phyloP scores from a whole-genome alignment of 352 stramenopile genomes.

The Pilasporangium apinafurcum region DNA sequence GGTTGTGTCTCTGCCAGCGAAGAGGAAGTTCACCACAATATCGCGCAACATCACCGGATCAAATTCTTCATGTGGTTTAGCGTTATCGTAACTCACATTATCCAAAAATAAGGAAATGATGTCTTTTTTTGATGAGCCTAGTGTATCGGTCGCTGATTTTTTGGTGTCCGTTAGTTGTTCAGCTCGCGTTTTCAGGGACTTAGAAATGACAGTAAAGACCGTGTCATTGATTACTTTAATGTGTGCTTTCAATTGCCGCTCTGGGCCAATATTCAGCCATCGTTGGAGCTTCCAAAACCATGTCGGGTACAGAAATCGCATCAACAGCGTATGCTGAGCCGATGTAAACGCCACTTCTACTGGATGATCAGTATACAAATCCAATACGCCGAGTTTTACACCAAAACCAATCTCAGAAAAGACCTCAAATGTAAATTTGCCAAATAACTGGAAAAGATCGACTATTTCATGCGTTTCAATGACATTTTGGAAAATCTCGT shows the following conservation, averaged over 20 bases:
- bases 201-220: constrained; percentile 24
- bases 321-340: constrained; percentile 11
- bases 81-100: constrained; percentile 8
- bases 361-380: too few relatives aligned
- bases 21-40: constrained; percentile 64
- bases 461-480: neutral
- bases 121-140: constrained; percentile 1
- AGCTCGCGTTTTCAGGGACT: constrained; percentile 19
- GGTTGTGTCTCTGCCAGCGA: constrained; percentile 67
- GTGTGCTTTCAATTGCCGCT: constrained; percentile 20
- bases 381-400: constrained; percentile 12
- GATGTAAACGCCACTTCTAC: constrained; percentile 28
- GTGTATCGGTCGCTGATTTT: constrained; percentile 1
- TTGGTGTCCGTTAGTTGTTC: neutral
- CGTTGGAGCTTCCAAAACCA: constrained; percentile 35
- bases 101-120: constrained; percentile 17
- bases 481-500: constrained; percentile 16
- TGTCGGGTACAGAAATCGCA: constrained; percentile 27
- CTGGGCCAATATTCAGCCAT: constrained; percentile 30
- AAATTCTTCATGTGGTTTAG: constrained; percentile 1
- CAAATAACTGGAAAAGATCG: constrained; percentile 1
- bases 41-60: constrained; percentile 35
- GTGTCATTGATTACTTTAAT: constrained; percentile 31
- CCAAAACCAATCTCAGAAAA: constrained; percentile 30
- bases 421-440: constrained; percentile 8